phyloP scores from a whole-genome alignment of 768 basidiomycete genomes.

The Tulasnella sp. region DNA sequence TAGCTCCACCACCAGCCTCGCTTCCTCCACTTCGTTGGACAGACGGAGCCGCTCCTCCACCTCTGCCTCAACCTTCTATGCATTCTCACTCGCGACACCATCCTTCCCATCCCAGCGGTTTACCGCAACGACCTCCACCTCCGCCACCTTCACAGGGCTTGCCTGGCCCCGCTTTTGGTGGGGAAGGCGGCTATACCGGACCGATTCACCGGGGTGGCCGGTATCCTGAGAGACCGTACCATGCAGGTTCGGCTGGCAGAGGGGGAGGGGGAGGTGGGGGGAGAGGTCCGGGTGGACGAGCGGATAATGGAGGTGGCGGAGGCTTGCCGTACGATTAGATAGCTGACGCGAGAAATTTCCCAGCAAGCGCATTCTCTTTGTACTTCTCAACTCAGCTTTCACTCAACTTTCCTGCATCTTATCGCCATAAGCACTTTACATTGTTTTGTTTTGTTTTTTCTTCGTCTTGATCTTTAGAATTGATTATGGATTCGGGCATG shows the following conservation, averaged over 20 bases:
- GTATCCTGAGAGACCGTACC: conserved; percentile 6
- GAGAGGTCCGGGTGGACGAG: neutral
- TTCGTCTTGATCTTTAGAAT: too few species aligned
- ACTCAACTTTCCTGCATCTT: too few species aligned
- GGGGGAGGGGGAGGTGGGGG: neutral
- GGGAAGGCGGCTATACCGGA: neutral
- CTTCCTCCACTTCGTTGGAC: conserved; percentile 3
- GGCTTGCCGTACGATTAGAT: conserved; percentile 1
- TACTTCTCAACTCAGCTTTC: too few species aligned
- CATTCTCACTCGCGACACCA: neutral
- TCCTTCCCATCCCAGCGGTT: neutral
- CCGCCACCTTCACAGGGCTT: neutral
- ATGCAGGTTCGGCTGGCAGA: neutral
- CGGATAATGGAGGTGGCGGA: neutral
- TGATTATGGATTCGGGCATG: too few species aligned
- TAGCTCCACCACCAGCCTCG: neutral
- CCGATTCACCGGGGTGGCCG: conserved; percentile 5
- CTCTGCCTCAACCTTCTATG: neutral
- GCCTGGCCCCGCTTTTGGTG: neutral
- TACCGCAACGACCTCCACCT: neutral
- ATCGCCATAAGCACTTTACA: too few species aligned
- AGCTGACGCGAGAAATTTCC: neutral
- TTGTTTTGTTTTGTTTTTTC: too few species aligned
- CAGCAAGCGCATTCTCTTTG: too few species aligned
- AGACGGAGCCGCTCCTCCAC: neutral